Base-by-base conservation (phyloP, 768 basidiomycete genomes). In the Mycena crocata region DNA sequence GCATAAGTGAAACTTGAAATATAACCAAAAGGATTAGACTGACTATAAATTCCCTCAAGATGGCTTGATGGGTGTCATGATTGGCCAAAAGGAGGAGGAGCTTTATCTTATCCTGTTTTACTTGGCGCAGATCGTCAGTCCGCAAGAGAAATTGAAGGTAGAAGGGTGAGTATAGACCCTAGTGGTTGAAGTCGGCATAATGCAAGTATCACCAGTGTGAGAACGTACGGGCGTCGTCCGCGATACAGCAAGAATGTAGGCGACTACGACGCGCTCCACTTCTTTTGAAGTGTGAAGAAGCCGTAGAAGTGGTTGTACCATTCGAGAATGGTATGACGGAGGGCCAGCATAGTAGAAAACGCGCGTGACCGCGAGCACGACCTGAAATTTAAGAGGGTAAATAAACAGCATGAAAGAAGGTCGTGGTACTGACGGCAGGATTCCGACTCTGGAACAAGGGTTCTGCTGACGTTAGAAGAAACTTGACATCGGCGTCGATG, bases 1-100 rank as follows among this genome's bases (percentile, higher is more conserved):
- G 9, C 59, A 40, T 17, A 8, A 15, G 57, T 31, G 39, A 39
- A 40, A 19, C 56, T 34, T 37, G 39, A 57, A 56, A 51, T 31
- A 44, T 39, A 39, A 57, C 55, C 7, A 2, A 42, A 40, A 51
- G 17, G 50, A 46, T 49, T 21, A 24, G 17, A 82, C 92, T 62
- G 62, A 97, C 96, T 67, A 92, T 89, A 69, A 98, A 90, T 74
- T 99, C 98, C 26, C 90, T 84, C 68, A 99, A 79, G 13, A 97
- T 85, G 0, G 85, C 81, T 44, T 88, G 84, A 60, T 90, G 88
- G 70, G 91, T 96, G 40, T 93, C 90, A 31, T 78, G 69, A 28
- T 83, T 87, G 54, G 92, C 82, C 10, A 98, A 73, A 24, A 82
- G 83, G n/a, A 90, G 80, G 56, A 99, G 79, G 6, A 96, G 81